Conservation (phyloP, 2,329 filamentous ascomycete genomes). For the Bipolaris bicolor region DNA sequence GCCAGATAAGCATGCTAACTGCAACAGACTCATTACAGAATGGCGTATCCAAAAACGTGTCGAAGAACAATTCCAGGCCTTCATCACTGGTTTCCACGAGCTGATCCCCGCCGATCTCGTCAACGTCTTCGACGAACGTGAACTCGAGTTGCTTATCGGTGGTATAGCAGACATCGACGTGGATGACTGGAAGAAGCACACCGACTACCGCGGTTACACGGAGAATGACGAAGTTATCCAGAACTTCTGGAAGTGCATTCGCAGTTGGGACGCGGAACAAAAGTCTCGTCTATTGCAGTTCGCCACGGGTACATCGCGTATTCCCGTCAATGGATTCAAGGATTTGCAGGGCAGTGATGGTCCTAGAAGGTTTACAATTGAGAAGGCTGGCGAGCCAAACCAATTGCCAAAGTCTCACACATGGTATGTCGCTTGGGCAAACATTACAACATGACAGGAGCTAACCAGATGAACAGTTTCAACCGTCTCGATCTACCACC, state of each 20-base stretch:
- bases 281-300: slow-evolving; percentile 97
- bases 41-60: slow-evolving; percentile 99
- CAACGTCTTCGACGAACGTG: slow-evolving; percentile 98
- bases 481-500: slow-evolving; percentile 94
- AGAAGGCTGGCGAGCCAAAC: slow-evolving; percentile 89
- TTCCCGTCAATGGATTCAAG: slow-evolving; percentile 99
- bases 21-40: slow-evolving; percentile 81
- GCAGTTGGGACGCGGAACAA: slow-evolving; percentile 96
- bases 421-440: slow-evolving; percentile 68
- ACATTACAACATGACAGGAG: neutral
- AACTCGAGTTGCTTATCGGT: slow-evolving; percentile 93
- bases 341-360: slow-evolving; percentile 97
- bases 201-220: slow-evolving; percentile 97
- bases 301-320: slow-evolving; percentile 94
- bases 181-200: slow-evolving; percentile 99
- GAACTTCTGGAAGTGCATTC: slow-evolving; percentile 98
- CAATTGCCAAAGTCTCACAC: slow-evolving; percentile 97
- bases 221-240: slow-evolving; percentile 97
- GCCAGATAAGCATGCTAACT: slow-evolving; percentile 22
- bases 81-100: slow-evolving; percentile 97
- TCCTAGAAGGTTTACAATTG: slow-evolving; percentile 93
- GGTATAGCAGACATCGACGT: slow-evolving; percentile 99
- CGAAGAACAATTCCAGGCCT: slow-evolving; percentile 96
- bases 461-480: slow-evolving; percentile 67
- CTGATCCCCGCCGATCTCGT: slow-evolving; percentile 95